Evolutionary conservation across 176 grass and related monocot genomes (phyloP).

Genomic region (Triticum dicoccoides): DNA sequence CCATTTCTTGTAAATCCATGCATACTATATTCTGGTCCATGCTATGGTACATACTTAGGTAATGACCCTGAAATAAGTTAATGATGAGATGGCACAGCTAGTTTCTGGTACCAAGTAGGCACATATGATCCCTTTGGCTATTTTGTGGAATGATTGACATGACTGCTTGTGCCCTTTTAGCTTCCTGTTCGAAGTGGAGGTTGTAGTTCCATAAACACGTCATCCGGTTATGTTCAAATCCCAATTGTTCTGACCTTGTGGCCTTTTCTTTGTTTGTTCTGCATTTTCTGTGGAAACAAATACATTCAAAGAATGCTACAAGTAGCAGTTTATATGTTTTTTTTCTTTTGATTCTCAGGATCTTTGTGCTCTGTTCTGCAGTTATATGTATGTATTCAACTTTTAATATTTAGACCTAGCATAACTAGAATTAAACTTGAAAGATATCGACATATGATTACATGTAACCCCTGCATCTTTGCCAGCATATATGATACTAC

Average conservation of each 20-base stretch:
- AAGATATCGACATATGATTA: neutral
- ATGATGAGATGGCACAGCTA: neutral
- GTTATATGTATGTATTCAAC: neutral
- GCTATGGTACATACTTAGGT: neutral
- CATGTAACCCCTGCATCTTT: neutral
- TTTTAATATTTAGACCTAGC: neutral
- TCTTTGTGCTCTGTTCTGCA: neutral
- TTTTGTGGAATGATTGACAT: neutral
- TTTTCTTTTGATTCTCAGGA: neutral
- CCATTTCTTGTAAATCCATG: neutral
- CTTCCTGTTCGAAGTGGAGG: neutral
- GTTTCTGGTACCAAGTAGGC: neutral
- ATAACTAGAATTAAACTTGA: neutral
- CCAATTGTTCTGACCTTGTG: neutral
- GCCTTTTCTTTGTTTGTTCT: neutral
- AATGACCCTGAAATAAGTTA: neutral
- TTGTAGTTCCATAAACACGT: neutral
- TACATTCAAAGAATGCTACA: neutral
- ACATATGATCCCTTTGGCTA: neutral
- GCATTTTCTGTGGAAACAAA: neutral
- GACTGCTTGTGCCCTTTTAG: neutral
- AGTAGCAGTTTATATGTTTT: neutral
- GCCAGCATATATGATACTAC: neutral
- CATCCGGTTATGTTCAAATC: neutral
- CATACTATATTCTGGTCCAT: neutral